Evolutionary conservation across 2,329 filamentous ascomycete genomes (phyloP), one percentile per base, ranked within the genome.

Genomic region (Talaromyces sp.): DNA sequence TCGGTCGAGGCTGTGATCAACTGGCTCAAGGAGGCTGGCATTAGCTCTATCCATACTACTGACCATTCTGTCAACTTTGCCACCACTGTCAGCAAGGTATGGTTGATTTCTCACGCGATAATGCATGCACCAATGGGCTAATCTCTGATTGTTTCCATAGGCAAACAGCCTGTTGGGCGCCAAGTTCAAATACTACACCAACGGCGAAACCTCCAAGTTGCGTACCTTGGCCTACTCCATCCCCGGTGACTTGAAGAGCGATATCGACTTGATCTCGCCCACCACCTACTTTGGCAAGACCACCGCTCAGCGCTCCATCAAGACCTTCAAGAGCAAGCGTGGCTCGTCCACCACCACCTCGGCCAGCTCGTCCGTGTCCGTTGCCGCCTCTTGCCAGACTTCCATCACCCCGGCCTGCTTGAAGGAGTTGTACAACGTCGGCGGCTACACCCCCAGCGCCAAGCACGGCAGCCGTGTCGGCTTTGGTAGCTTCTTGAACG

Each of bases 401-500:
- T 63, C 69, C 3, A 75, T 84, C 62, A 79, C 78, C n/a, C 82
- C 82, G 3, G 64, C 73, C 4, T 85, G 82, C 64, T 63, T 83
- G 60, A 78, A 79, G 66, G 66, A 77, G 64, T 71, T 82, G 40
- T 85, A 85, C 74, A 80, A 81, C 64, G 75, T 81, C 59, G 75
- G 76, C 55, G 68, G 74, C 63, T 83, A 84, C 69, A 76, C 74
- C 40, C 73, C 80, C 10, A 73, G 79, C 33, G 69, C 75, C 8
- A 72, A 73, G 8, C 76, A 76, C 14, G 82, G 82, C 2, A 83
- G 80, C 68, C 76, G 76, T 23, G 73, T 83, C 14, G 82, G 76
- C 18, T 84, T 85, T 65, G 78, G 77, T 40, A 81, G 77, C 59
- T 85, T 84, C 69, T 70, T 85, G 18, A 81, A 83, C 67, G 67